These are phyloP conservation scores for Malania oleifera DNA, from an alignment of 164 flowering plant genomes.

Conservation along the genomic window DNA sequence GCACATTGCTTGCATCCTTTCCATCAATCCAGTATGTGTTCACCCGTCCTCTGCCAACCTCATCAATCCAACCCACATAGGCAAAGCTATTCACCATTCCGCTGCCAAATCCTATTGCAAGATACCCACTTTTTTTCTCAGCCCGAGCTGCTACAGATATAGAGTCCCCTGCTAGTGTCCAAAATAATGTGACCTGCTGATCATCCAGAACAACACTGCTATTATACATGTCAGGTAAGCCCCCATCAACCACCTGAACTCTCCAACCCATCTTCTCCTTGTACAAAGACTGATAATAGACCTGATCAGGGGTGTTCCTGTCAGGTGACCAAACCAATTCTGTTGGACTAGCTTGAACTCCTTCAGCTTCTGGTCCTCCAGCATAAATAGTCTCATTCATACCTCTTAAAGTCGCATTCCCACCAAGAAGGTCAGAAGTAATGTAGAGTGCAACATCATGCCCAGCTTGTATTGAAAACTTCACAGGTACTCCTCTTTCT, in stretches of 20 bases:
- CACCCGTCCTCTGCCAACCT: conserved; percentile 60
- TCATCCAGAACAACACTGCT: conserved; percentile 89
- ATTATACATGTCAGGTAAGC: conserved; percentile 91
- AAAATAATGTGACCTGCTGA: conserved; percentile 90
- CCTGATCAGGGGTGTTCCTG: conserved; percentile 89
- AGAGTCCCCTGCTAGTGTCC: conserved; percentile 67
- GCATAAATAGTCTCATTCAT: conserved; percentile 69
- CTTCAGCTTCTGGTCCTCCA: conserved; percentile 83
- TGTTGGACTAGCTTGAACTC: conserved; percentile 81
- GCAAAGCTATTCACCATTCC: conserved; percentile 89
- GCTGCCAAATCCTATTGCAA: conserved; percentile 88
- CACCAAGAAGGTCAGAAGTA: conserved; percentile 89
- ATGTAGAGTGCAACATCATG: conserved; percentile 91
- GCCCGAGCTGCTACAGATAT: conserved; percentile 88
- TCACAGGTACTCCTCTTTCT: conserved; percentile 92
- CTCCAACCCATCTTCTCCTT: conserved; percentile 94
- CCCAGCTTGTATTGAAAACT: conserved; percentile 89
- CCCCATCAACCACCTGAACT: conserved; percentile 96
- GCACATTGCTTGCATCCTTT: conserved; percentile 58
- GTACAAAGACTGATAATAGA: conserved; percentile 77
- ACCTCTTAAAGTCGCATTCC: conserved; percentile 84
- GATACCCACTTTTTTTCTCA: conserved; percentile 91
- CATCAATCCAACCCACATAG: conserved; percentile 91
- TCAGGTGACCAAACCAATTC: conserved; percentile 85
- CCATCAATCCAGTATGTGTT: conserved; percentile 90